Evolutionary conservation across 2,329 filamentous ascomycete species (phyloP), one percentile per base, ranked within the genome.

Genomic region (Westerdykella aurantiaca): DNA sequence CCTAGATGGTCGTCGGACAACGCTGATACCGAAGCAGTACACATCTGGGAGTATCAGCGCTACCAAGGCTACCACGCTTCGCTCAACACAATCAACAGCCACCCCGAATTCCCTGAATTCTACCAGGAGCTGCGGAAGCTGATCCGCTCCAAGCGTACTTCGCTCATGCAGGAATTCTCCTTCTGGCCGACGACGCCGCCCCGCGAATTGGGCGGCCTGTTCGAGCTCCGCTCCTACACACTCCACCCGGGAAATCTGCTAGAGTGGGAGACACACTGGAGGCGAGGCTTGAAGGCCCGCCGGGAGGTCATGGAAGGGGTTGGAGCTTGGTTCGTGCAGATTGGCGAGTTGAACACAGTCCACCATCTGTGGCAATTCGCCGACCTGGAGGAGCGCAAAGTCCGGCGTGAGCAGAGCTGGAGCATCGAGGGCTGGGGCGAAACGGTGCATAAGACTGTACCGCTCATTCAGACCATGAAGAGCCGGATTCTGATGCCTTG

Each of bases 341-440:
- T 98, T 60, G 93, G 93, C 48, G 91, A 96, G 42, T 77, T 98
- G 51, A 98, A 98, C 73, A 96, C 89, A 0, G 93, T 98, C 29
- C 90, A 98, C 69, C 91, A 97, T 67, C 78, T 98, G 17, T 98
- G 93, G 93, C 93, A 98, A 66, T 98, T 97, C 74, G 90, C 91
- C 56, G 88, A 98, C 68, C 72, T 98, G 48, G 90, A 97, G 70
- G 93, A 97, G 73, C 82, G 93, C 53, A 93, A 94, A 69, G 73
- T 86, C 31, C 81, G 89, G 53, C 81, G 93, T 53, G 93, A 98
- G 76, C 82, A 94, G 77, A 96, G 90, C 68, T 98, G 93, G 93
- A 81, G 82, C 52, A 81, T 95, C 34, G 86, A 95, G 63, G 93
- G 93, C 37, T 98, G 93, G 93, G 88, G 86, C 41, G 88, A 96